A percentile compares a stretch with the other conserved stretches of the same genome.
Conservation (phyloP, 495 filamentous ascomycete species). For the Tirmania nivea region DNA sequence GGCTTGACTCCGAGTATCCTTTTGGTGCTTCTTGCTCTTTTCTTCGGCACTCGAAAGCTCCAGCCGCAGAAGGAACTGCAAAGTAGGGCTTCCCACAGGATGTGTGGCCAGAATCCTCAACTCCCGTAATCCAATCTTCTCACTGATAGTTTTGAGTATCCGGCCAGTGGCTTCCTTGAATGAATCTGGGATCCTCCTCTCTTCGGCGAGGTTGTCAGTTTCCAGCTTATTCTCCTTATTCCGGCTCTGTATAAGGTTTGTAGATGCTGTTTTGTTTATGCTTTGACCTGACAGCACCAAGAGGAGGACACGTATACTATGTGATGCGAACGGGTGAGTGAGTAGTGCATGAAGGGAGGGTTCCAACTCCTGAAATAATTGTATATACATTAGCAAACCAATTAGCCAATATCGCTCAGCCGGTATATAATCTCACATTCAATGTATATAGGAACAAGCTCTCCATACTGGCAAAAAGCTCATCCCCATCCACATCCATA, state of each 20-base stretch:
- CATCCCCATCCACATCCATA: slow-evolving; percentile 5
- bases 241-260: slow-evolving; percentile 58
- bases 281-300: slow-evolving; percentile 68
- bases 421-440: slow-evolving; percentile 19
- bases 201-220: slow-evolving; percentile 22
- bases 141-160: slow-evolving; percentile 49
- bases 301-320: slow-evolving; percentile 65
- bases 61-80: slow-evolving; percentile 69
- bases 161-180: slow-evolving; percentile 57
- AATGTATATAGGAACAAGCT: slow-evolving; percentile 61
- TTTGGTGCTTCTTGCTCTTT: slow-evolving; percentile 30
- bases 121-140: slow-evolving; percentile 5
- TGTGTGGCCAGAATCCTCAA: slow-evolving; percentile 65
- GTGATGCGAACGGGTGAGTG: slow-evolving; percentile 75
- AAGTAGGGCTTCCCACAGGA: slow-evolving; percentile 66
- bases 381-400: not conserved
- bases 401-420: not conserved
- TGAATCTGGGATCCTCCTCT: slow-evolving; percentile 48
- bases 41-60: slow-evolving; percentile 46
- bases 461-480: slow-evolving; percentile 43
- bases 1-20: slow-evolving; percentile 8
- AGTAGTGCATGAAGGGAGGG: slow-evolving; percentile 63
- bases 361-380: slow-evolving; percentile 38
- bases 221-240: slow-evolving; percentile 62
- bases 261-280: slow-evolving; percentile 38